phyloP scores from a whole-genome alignment of 2,329 filamentous ascomycete genomes.

The Hypoxylon sp. region DNA sequence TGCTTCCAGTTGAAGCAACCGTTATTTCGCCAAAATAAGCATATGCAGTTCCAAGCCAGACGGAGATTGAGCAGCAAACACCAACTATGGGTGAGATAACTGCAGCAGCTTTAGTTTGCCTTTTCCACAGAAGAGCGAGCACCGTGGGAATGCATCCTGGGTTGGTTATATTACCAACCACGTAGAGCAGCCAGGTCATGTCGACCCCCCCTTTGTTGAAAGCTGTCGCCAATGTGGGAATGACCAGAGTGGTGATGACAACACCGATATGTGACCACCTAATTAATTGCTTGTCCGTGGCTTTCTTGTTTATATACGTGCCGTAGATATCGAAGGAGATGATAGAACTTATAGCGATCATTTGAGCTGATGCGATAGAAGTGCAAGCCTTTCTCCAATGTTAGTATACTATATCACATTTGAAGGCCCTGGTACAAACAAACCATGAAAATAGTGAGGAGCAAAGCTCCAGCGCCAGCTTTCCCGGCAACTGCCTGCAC shows the following conservation, averaged over 20 bases:
- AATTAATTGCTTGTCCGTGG: conserved; percentile 65
- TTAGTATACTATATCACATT: neutral
- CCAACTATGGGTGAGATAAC: conserved; percentile 66
- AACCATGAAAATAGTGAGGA: conserved; percentile 82
- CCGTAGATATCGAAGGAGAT: conserved; percentile 69
- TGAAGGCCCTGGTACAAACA: neutral
- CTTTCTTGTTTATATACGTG: conserved; percentile 63
- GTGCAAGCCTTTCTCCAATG: conserved; percentile 64
- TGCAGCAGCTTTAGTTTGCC: conserved; percentile 65
- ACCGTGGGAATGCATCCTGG: conserved; percentile 68
- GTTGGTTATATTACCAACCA: conserved; percentile 68
- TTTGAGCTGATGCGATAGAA: conserved; percentile 66
- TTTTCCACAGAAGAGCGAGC: conserved; percentile 67
- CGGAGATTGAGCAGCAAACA: conserved; percentile 64
- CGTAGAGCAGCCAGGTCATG: conserved; percentile 68
- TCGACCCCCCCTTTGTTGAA: conserved; percentile 69
- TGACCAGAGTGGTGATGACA: conserved; percentile 66
- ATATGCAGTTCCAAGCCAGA: conserved; percentile 67
- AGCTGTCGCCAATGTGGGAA: conserved; percentile 66
- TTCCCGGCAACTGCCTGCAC: conserved; percentile 78
- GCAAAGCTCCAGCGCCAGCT: conserved; percentile 77
- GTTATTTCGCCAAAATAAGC: conserved; percentile 63
- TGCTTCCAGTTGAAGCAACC: conserved; percentile 63
- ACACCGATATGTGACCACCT: conserved; percentile 68
- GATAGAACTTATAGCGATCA: conserved; percentile 68